These are phyloP conservation scores for Rhodamnia rubescens DNA, from an alignment of 345 rosid species.

Conservation along the genomic window DNA sequence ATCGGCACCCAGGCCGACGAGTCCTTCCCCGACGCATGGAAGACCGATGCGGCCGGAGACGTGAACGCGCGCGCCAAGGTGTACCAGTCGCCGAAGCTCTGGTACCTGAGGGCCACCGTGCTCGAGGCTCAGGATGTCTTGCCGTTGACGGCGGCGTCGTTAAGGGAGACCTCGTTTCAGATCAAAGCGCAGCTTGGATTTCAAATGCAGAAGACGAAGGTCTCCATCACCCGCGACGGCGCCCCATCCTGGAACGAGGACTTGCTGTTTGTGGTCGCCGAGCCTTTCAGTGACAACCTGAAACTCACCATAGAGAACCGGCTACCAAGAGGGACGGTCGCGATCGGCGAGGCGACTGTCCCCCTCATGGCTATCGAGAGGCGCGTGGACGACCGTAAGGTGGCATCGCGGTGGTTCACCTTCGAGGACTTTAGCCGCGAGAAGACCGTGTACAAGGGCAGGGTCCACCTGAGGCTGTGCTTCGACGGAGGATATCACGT, in stretches of 20 bases:
- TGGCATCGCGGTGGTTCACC: constrained; percentile 57
- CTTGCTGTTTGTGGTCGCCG: constrained; percentile 66
- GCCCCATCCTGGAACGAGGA: constrained; percentile 83
- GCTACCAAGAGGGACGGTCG: constrained; percentile 34
- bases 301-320: constrained; percentile 49
- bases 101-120: constrained; percentile 74
- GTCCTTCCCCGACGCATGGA: constrained; percentile 88
- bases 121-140: constrained; percentile 66
- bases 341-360: constrained; percentile 33
- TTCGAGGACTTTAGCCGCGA: constrained; percentile 42
- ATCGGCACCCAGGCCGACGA: constrained; percentile 94
- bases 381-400: constrained; percentile 77
- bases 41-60: constrained; percentile 61
- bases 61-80: constrained; percentile 61
- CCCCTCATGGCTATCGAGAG: constrained; percentile 50
- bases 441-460: constrained; percentile 50
- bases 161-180: constrained; percentile 46
- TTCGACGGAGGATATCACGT: constrained; percentile 96
- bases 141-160: constrained; percentile 22
- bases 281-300: constrained; percentile 54
- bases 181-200: constrained; percentile 67
- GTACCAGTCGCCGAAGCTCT: constrained; percentile 71
- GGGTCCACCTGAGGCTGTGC: constrained; percentile 66
- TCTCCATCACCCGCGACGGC: constrained; percentile 42
- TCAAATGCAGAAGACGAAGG: constrained; percentile 65